These are phyloP conservation scores for Kwoniella newhampshirensis DNA, from an alignment of 768 basidiomycete species.

Conservation along the genomic window DNA sequence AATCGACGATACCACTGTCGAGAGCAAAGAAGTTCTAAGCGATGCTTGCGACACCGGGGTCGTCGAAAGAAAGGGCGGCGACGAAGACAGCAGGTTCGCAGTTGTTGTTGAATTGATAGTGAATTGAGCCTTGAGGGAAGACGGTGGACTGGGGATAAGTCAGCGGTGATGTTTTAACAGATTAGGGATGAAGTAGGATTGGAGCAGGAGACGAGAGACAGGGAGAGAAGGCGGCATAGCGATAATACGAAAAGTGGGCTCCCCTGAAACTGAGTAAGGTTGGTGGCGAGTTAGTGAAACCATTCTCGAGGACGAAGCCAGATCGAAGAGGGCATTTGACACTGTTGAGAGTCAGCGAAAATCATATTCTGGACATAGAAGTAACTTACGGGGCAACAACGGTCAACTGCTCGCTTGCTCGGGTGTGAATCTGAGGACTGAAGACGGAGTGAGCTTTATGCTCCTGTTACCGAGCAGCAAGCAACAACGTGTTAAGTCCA, in stretches of 20 bases:
- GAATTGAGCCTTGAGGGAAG: slow-evolving; percentile 14
- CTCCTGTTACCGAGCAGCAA: background rate
- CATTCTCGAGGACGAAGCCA: slow-evolving; percentile 1
- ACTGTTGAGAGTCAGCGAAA: background rate
- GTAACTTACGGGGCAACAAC: background rate
- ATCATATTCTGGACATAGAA: no score
- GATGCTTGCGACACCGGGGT: slow-evolving; percentile 15
- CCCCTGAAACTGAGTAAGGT: background rate
- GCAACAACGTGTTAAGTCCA: background rate
- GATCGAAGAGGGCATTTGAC: background rate
- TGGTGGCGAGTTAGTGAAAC: background rate
- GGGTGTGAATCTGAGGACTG: background rate
- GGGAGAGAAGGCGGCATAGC: background rate
- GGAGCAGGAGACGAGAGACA: background rate
- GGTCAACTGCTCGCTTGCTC: slow-evolving; percentile 1
- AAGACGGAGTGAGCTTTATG: background rate
- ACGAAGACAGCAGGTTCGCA: slow-evolving; percentile 14
- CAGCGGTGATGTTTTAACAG: background rate
- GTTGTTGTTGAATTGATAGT: slow-evolving; percentile 21
- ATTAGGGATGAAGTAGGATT: background rate
- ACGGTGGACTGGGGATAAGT: slow-evolving; percentile 1
- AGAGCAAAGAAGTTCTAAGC: slow-evolving; percentile 14
- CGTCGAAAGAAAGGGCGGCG: slow-evolving; percentile 9
- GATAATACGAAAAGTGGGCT: background rate
- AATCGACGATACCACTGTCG: slow-evolving; percentile 10